Conservation (phyloP, 2,329 filamentous ascomycete genomes). For the Fusarium miscanthi region DNA sequence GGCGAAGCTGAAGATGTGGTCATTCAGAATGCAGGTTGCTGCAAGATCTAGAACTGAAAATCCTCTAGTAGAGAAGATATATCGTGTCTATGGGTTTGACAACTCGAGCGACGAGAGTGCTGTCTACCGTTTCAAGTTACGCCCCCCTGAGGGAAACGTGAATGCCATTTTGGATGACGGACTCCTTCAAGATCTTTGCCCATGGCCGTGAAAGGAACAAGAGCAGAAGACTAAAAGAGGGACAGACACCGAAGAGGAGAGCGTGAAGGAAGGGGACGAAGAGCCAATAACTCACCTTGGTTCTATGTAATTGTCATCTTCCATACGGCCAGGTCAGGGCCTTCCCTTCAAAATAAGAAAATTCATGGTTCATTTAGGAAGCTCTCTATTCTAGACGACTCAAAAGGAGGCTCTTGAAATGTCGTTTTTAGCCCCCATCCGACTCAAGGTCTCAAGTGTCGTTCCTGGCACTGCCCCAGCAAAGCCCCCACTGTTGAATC, state of each 20-base stretch:
- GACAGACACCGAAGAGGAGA: not conserved
- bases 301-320: not conserved
- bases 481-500: conserved; percentile 34
- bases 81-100: not conserved
- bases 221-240: not conserved
- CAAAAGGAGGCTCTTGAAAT: not conserved
- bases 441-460: not conserved
- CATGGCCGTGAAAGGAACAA: not conserved
- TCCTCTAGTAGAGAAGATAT: not conserved
- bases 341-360: not conserved
- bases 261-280: not conserved
- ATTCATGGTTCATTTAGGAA: not conserved
- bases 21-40: not conserved
- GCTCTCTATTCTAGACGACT: not conserved
- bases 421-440: not conserved
- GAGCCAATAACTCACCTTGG: not conserved
- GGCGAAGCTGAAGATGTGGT: not conserved
- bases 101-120: too few relatives aligned
- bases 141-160: not conserved
- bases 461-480: conserved; percentile 23
- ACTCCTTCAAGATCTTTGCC: not conserved
- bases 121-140: not conserved
- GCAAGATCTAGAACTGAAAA: not conserved
- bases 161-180: not conserved
- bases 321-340: not conserved